Conservation (phyloP, 2,329 filamentous ascomycete species). For the Aspergillus sp. region DNA sequence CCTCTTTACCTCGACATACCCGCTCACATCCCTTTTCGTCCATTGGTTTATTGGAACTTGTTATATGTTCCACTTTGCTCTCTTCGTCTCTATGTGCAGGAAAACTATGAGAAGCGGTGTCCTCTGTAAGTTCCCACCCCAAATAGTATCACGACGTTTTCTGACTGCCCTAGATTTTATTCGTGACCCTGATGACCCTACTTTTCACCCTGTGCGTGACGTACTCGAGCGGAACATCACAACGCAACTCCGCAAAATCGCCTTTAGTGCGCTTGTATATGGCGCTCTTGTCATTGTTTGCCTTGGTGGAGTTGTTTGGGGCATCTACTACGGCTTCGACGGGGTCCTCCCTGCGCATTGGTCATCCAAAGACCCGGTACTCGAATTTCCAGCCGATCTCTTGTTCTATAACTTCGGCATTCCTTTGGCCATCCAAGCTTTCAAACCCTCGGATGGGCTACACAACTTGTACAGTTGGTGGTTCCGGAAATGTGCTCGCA, state of each 20-base stretch:
- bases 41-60: constrained; percentile 99
- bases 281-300: constrained; percentile 90
- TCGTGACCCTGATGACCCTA: constrained; percentile 94
- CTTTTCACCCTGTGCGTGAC: constrained; percentile 95
- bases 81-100: constrained; percentile 98
- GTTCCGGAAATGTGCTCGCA: constrained; percentile 82
- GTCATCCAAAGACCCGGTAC: constrained; percentile 84
- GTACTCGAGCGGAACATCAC: constrained; percentile 90
- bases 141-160: not conserved
- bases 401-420: constrained; percentile 97
- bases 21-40: constrained; percentile 88
- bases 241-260: constrained; percentile 91
- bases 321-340: constrained; percentile 66
- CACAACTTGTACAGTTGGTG: constrained; percentile 92
- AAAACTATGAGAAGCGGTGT: constrained; percentile 96
- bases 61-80: constrained; percentile 99
- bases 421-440: constrained; percentile 78
- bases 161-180: constrained; percentile 71
- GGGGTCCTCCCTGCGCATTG: constrained; percentile 87
- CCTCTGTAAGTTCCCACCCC: constrained; percentile 63
- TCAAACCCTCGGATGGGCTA: constrained; percentile 81
- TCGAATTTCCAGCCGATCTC: constrained; percentile 92
- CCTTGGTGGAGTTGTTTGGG: constrained; percentile 93
- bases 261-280: constrained; percentile 94
- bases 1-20: constrained; percentile 73